Evolutionary conservation across 2,329 filamentous ascomycete species (phyloP), one percentile per base, ranked within the genome.

Genomic region (Canariomyces notabilis): DNA sequence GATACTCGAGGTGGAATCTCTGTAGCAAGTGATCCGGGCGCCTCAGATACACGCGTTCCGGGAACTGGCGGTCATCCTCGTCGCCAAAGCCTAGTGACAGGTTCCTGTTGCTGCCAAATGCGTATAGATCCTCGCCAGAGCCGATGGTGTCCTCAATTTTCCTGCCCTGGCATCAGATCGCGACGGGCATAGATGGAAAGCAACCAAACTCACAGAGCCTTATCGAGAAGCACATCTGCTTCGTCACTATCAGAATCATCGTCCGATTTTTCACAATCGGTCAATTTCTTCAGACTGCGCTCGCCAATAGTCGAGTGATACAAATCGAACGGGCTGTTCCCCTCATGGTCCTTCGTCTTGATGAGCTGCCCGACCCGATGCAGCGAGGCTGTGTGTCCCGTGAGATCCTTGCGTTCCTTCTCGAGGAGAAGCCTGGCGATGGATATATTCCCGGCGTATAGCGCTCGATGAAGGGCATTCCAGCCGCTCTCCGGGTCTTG

Each of bases 71-170:
- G 61, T 98, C 91, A 63, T 96, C 89, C 59, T 94, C 85, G 61
- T 98, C 90, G n/a, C 90, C 90, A 50, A 97, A 84, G 1, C 93
- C 93, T 18, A 98, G 77, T 0, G 87, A 93, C 8, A 95, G 69
- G 57, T 98, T 98, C 61, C 93, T 94, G 67, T 96, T 98, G 67
- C 90, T 97, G 40, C 93, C 93, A 66, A 97, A 96, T 1, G 89
- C 85, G 59, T 89, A 97, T 1, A 96, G 71, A 61, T 98, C 93
- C 59, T 95, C 88, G 7, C 89, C 91, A 16, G 59, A 46, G 6
- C 43, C 51, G 20, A 44, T 52, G 20, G 54, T 51, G 20, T 42
- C 44, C 14, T 38, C 44, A 21, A 42, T 42, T 37, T 34, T 54
- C 22, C 40, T 58, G 41, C 21, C 42, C 37, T 44, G 39, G 29